phyloP scores from a whole-genome alignment of 495 filamentous ascomycete species.

The Bacidia rubella region DNA sequence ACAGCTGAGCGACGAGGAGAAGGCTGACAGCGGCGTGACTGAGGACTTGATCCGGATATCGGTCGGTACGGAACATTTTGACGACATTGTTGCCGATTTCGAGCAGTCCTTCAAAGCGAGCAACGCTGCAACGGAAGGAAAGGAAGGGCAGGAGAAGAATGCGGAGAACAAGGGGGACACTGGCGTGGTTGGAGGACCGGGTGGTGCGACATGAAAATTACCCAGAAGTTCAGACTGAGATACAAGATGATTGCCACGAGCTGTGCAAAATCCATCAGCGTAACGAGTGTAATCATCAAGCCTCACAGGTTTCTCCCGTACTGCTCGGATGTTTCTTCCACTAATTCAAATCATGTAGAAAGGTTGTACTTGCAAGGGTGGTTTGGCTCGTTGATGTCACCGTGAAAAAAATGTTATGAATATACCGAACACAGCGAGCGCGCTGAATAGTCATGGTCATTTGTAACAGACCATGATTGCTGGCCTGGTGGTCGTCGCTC shows the following conservation, averaged over 20 bases:
- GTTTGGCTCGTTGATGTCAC: too few species aligned
- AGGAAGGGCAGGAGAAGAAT: slow-evolving; percentile 19
- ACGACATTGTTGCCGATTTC: slow-evolving; percentile 96
- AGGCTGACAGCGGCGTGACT: slow-evolving; percentile 65
- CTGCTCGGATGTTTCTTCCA: too few species aligned
- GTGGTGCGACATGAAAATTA: slow-evolving; percentile 19
- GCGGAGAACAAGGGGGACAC: slow-evolving; percentile 24
- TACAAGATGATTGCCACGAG: neutral
- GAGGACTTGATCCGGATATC: slow-evolving; percentile 94
- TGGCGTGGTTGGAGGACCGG: slow-evolving; percentile 21
- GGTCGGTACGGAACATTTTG: slow-evolving; percentile 92
- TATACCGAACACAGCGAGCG: too few species aligned
- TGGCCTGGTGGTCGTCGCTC: too few species aligned
- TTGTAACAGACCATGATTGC: too few species aligned
- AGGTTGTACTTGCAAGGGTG: too few species aligned
- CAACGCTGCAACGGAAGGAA: slow-evolving; percentile 23
- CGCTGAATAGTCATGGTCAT: too few species aligned
- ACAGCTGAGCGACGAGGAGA: slow-evolving; percentile 78
- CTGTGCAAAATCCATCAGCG: too few species aligned
- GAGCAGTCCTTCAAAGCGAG: slow-evolving; percentile 69
- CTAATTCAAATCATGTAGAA: too few species aligned
- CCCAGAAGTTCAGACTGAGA: neutral
- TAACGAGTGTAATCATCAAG: too few species aligned
- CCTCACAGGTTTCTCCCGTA: too few species aligned
- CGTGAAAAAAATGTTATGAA: too few species aligned